These are phyloP conservation scores for Globisporangium nodosum DNA, from an alignment of 352 stramenopile genomes.

Conservation along the genomic window DNA sequence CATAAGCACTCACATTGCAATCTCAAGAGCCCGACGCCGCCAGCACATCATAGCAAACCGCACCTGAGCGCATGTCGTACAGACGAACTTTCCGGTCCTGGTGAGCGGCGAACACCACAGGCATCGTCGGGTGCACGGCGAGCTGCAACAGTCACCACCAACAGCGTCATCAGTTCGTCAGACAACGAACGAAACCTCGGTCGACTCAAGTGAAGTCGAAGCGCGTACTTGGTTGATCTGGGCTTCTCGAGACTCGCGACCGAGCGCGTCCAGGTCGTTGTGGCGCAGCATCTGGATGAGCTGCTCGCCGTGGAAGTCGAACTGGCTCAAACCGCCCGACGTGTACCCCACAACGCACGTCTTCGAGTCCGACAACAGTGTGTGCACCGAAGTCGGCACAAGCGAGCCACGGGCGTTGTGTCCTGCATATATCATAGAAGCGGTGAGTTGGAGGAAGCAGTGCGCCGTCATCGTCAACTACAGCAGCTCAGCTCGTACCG, in stretches of 20 bases:
- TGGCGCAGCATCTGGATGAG: constrained; percentile 67
- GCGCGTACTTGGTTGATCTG: constrained; percentile 72
- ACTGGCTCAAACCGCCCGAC: constrained; percentile 59
- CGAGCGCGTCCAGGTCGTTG: constrained; percentile 58
- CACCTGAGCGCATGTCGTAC: constrained; percentile 82
- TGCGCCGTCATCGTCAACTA: neutral
- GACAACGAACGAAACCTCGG: constrained; percentile 12
- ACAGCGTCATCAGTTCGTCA: neutral
- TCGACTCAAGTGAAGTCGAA: neutral
- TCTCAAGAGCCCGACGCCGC: neutral
- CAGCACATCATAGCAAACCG: neutral
- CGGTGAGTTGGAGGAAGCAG: neutral
- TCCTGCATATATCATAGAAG: constrained; percentile 8
- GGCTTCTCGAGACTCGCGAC: constrained; percentile 37
- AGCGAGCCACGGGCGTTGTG: constrained; percentile 49
- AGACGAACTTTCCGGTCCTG: constrained; percentile 81
- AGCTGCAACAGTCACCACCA: constrained; percentile 14
- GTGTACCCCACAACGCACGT: constrained; percentile 79
- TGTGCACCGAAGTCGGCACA: constrained; percentile 68
- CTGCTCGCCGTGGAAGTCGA: constrained; percentile 72
- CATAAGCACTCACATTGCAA: neutral
- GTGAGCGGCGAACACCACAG: constrained; percentile 72
- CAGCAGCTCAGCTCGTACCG: constrained; percentile 16
- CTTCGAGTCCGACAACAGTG: constrained; percentile 69
- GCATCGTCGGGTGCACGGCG: constrained; percentile 77